Evolutionary conservation across 768 basidiomycete species (phyloP).

Genomic region (Leccinellum luteum): DNA sequence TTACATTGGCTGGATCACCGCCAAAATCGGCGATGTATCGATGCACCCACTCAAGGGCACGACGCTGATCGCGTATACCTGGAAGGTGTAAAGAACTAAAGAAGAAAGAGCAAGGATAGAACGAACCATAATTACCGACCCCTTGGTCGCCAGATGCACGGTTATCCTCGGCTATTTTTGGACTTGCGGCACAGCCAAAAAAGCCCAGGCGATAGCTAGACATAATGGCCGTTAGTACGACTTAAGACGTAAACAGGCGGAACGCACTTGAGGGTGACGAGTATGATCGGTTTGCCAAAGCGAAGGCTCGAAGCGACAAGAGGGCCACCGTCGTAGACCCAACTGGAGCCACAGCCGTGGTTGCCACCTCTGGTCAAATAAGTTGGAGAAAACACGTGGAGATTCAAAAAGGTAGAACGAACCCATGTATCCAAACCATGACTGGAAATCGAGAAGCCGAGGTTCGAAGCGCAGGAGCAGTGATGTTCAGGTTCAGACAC

Average conservation of each 20-base stretch:
- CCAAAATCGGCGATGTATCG: constrained; percentile 61
- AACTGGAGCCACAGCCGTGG: constrained; percentile 70
- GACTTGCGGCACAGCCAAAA: constrained; percentile 72
- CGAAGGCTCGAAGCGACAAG: constrained; percentile 67
- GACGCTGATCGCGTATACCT: constrained; percentile 66
- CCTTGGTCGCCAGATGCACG: constrained; percentile 61
- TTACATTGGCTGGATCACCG: constrained; percentile 54
- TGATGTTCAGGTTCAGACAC: constrained; percentile 78
- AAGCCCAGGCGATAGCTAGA: constrained; percentile 73
- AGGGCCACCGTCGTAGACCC: constrained; percentile 74
- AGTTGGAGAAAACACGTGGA: constrained; percentile 16
- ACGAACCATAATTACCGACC: constrained; percentile 73
- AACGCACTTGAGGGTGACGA: constrained; percentile 75
- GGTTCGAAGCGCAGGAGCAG: constrained; percentile 59
- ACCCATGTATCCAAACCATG: constrained; percentile 90
- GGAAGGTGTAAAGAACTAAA: constrained; percentile 1
- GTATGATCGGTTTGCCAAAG: constrained; percentile 60
- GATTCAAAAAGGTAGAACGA: constrained; percentile 21
- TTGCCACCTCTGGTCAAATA: constrained; percentile 56
- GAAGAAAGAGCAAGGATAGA: background rate
- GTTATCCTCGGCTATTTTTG: constrained; percentile 67
- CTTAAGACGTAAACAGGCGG: constrained; percentile 16
- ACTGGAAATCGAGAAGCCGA: constrained; percentile 61
- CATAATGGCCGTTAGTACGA: constrained; percentile 6
- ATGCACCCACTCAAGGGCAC: constrained; percentile 62